A percentile compares a stretch with the other conserved stretches of the same genome.
phyloP scores from a whole-genome alignment of 2,329 filamentous ascomycete species.

The Botrytis tulipae region DNA sequence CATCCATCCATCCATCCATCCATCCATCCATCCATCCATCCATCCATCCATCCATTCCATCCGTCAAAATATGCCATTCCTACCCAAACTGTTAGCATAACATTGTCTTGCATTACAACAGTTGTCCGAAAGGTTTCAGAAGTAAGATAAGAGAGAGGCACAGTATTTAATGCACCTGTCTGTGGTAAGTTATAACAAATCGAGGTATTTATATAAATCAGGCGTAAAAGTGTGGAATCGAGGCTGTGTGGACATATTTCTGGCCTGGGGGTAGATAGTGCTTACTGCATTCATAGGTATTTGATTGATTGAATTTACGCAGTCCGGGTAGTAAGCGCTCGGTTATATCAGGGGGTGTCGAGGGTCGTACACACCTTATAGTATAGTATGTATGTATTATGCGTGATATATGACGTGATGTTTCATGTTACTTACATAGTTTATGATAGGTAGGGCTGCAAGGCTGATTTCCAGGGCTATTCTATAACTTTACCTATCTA shows the following conservation, averaged over 20 bases:
- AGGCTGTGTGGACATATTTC: background rate
- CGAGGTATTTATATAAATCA: background rate
- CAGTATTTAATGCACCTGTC: background rate
- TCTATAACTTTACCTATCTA: background rate
- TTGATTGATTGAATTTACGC: too few species aligned
- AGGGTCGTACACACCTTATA: background rate
- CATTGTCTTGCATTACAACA: background rate
- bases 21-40: background rate
- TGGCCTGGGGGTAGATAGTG: background rate
- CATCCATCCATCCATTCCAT: too few species aligned
- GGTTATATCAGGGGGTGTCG: background rate
- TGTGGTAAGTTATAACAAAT: background rate
- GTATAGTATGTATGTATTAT: background rate
- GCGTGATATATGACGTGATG: background rate
- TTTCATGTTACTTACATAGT: background rate
- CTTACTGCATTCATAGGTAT: background rate
- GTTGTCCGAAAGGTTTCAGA: background rate
- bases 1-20: too few species aligned
- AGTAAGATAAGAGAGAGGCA: background rate
- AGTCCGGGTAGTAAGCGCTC: background rate
- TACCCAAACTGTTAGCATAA: background rate
- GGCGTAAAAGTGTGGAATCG: too few species aligned
- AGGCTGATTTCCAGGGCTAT: background rate
- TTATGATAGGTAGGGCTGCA: background rate
- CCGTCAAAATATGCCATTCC: background rate